Evolutionary conservation across 257 asterid genomes (phyloP).

Genomic region (Verbena officinalis): DNA sequence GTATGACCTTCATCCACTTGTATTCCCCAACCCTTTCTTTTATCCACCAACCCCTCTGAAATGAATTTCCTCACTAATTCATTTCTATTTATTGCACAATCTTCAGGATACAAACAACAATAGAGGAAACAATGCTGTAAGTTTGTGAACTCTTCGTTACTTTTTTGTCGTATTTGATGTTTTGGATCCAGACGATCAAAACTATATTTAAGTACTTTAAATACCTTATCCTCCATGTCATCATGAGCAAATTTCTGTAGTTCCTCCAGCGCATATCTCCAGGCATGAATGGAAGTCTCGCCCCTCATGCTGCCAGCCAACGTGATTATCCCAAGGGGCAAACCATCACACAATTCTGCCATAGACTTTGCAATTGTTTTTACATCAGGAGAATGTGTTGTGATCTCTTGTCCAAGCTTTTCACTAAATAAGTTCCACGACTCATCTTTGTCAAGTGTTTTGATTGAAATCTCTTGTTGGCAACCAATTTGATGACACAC

Average conservation of each 20-base stretch:
- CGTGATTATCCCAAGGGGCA: constrained; percentile 21
- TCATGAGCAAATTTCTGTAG: neutral
- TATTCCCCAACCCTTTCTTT: constrained; percentile 14
- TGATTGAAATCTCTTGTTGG: constrained; percentile 1
- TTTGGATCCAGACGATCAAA: neutral
- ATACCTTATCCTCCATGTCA: neutral
- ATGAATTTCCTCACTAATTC: constrained; percentile 1
- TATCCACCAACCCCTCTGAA: constrained; percentile 25
- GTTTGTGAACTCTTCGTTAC: neutral
- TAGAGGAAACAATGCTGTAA: constrained; percentile 26
- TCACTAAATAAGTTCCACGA: constrained; percentile 22
- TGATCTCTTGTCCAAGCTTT: neutral
- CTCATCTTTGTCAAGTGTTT: constrained; percentile 17
- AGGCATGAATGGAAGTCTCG: neutral
- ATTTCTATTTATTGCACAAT: neutral
- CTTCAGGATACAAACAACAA: constrained; percentile 32
- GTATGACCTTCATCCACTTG: constrained; percentile 12
- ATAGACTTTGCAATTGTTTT: constrained; percentile 8
- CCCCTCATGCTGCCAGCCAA: neutral
- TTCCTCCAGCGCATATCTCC: neutral
- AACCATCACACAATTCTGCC: constrained; percentile 17
- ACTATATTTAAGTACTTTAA: neutral
- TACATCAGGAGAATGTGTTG: neutral
- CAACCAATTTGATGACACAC: constrained; percentile 17
- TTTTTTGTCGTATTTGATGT: neutral